Percentiles rank a stretch among this genome's conserved stretches.
Evolutionary conservation across 352 stramenopile genomes (phyloP).

Genomic region (Pythium oligandrum): DNA sequence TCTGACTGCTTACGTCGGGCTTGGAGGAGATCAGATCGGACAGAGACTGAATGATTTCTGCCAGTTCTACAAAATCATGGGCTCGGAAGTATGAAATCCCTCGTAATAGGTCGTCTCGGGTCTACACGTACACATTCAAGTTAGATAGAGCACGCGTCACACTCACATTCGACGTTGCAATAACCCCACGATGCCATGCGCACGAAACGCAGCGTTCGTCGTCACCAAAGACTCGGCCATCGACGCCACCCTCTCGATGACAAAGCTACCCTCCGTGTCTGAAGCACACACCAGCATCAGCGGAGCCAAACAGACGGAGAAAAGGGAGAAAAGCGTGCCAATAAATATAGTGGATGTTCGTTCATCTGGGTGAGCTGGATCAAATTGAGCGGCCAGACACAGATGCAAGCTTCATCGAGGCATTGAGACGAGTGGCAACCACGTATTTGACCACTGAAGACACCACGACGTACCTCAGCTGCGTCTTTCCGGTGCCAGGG

Average conservation of each 20-base stretch:
- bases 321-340: constrained; percentile 12
- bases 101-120: constrained; percentile 76
- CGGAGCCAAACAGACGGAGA: no score
- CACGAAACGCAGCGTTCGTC: constrained; percentile 22
- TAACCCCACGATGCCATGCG: background rate
- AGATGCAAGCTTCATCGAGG: constrained; percentile 45
- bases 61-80: constrained; percentile 88
- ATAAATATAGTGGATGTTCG: constrained; percentile 48
- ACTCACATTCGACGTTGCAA: background rate
- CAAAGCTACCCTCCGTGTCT: constrained; percentile 93
- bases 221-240: constrained; percentile 81
- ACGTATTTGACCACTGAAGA: background rate
- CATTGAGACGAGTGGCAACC: no score
- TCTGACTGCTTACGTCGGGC: constrained; percentile 21
- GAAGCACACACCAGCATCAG: background rate
- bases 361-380: constrained; percentile 6
- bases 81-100: constrained; percentile 74
- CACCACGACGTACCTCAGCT: constrained; percentile 41
- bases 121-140: constrained; percentile 20
- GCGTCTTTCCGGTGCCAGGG: constrained; percentile 72
- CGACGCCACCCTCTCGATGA: constrained; percentile 72
- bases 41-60: constrained; percentile 81
- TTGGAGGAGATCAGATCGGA: constrained; percentile 38
- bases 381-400: constrained; percentile 55
- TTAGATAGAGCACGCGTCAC: background rate